Evolutionary conservation across 108 stramenopile species (phyloP).

Genomic region (Nannochloropsis gaditana): DNA sequence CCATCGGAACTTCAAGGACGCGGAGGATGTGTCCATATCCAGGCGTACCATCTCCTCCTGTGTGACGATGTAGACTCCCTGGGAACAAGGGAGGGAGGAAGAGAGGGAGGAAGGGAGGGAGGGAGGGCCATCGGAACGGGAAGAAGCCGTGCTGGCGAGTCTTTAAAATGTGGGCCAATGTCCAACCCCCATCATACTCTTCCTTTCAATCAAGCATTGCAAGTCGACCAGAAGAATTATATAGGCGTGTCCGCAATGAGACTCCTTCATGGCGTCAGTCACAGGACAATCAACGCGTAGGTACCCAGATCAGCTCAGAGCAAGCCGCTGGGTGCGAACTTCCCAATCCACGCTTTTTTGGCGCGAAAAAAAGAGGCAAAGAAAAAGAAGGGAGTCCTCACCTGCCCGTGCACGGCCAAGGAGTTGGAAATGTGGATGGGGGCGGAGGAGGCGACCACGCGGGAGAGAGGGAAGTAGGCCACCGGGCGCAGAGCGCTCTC

Average conservation of each 20-base stretch:
- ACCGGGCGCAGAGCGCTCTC: not conserved
- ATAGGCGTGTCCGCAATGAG: not conserved
- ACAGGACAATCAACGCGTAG: too few relatives aligned
- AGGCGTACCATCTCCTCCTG: not conserved
- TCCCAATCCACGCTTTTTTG: not conserved
- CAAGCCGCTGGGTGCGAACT: too few relatives aligned
- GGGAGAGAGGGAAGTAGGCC: not conserved
- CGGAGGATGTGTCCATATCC: not conserved
- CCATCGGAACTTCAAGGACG: not conserved
- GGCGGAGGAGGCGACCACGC: not conserved
- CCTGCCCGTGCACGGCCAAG: not conserved
- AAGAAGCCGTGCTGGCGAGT: not conserved
- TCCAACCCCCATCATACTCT: too few relatives aligned
- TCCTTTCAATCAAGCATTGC: too few relatives aligned
- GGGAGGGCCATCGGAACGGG: not conserved
- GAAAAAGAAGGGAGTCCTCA: not conserved
- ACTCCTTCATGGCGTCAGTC: not conserved
- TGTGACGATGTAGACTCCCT: not conserved
- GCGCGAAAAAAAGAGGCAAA: not conserved
- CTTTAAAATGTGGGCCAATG: too few relatives aligned
- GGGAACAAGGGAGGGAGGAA: not conserved
- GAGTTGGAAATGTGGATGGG: conserved; percentile 6
- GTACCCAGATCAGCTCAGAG: too few relatives aligned
- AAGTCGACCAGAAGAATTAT: too few relatives aligned
- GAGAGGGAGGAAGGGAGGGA: not conserved